These are phyloP conservation scores for Psidium friedrichsthalianum DNA, from an alignment of 345 rosid genomes.

Conservation along the genomic window DNA sequence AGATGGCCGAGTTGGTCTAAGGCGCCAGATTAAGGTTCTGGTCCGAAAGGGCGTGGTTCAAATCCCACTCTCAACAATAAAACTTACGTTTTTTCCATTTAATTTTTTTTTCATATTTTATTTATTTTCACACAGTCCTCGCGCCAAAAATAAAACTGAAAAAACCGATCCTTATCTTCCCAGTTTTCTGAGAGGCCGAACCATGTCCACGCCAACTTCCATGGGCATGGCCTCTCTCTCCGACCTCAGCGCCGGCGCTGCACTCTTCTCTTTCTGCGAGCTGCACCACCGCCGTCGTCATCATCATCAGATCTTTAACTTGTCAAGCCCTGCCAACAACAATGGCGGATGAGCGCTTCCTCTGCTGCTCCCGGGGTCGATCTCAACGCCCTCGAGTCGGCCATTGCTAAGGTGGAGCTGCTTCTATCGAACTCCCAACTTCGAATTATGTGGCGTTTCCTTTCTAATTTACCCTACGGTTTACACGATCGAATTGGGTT, in stretches of 20 bases:
- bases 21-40: constrained; percentile 99
- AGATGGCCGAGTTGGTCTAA: constrained; percentile 99
- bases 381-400: constrained; percentile 58
- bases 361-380: constrained; percentile 35
- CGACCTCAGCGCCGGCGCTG: neutral
- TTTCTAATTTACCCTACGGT: fast-evolving
- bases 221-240: neutral
- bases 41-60: constrained; percentile 99
- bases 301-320: neutral
- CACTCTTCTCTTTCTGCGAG: neutral
- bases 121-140: neutral
- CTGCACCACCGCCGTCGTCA: neutral
- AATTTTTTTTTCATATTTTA: neutral
- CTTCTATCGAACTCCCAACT: neutral
- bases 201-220: neutral
- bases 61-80: constrained; percentile 62
- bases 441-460: neutral
- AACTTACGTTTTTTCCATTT: neutral
- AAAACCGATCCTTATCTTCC: neutral
- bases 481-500: neutral
- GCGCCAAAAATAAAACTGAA: neutral
- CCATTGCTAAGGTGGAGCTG: constrained; percentile 43
- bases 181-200: neutral
- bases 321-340: neutral
- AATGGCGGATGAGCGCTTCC: constrained; percentile 23